A percentile compares a stretch with the other conserved stretches of the same genome.
These are phyloP conservation scores for Cercospora zeae-maydis DNA, from an alignment of 2,329 filamentous ascomycete genomes.

Conservation along the genomic window DNA sequence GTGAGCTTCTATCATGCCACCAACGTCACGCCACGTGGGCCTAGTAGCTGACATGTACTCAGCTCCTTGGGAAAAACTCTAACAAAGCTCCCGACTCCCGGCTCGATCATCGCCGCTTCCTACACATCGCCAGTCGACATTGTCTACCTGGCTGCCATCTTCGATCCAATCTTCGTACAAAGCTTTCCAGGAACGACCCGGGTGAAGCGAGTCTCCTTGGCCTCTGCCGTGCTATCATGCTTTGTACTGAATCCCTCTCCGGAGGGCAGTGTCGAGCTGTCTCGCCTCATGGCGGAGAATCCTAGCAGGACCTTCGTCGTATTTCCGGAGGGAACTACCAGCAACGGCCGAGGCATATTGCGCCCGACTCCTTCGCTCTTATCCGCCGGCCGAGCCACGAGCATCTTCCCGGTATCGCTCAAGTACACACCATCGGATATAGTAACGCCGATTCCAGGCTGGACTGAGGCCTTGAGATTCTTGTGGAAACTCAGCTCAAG, in stretches of 20 bases:
- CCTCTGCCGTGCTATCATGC: conserved; percentile 67
- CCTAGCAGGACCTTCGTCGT: conserved; percentile 75
- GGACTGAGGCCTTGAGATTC: conserved; percentile 61
- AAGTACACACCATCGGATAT: conserved; percentile 86
- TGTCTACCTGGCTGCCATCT: conserved; percentile 90
- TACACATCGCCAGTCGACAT: conserved; percentile 92
- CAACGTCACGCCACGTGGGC: conserved; percentile 10
- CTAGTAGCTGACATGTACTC: conserved; percentile 15
- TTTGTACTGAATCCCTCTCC: conserved; percentile 25
- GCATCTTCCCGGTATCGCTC: conserved; percentile 86
- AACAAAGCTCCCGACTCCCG: conserved; percentile 68
- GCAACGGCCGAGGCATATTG: conserved; percentile 86
- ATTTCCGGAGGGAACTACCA: conserved; percentile 92
- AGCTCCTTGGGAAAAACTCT: conserved; percentile 69
- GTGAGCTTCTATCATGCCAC: conserved; percentile 41
- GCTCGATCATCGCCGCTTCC: conserved; percentile 81
- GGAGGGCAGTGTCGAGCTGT: conserved; percentile 35
- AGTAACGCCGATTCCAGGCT: conserved; percentile 79
- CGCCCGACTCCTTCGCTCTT: conserved; percentile 76
- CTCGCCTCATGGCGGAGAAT: conserved; percentile 59
- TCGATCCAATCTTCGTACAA: conserved; percentile 89
- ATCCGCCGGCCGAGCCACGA: conserved; percentile 61
- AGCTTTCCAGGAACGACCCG: conserved; percentile 66
- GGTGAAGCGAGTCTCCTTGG: conserved; percentile 72
- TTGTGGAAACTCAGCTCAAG: conserved; percentile 81